Evolutionary conservation across 78 protist species (phyloP).

Genomic region (Dictyostelium firmibasis): DNA sequence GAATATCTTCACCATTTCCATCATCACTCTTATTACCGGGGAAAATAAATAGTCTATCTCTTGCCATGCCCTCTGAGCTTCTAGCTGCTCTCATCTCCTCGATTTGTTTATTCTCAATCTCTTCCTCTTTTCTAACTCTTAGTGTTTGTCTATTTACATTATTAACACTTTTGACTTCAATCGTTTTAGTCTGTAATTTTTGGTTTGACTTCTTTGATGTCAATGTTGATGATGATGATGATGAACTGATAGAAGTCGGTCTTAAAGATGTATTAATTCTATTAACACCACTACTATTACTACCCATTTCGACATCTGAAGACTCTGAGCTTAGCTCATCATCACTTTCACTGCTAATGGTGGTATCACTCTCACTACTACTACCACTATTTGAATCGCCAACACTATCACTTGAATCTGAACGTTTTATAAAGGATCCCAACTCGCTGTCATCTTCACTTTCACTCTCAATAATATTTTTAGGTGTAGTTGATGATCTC

Average conservation of each 20-base stretch:
- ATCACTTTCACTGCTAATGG: background rate
- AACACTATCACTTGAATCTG: background rate
- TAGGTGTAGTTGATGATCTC: background rate
- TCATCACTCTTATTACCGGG: background rate
- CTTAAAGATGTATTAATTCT: background rate
- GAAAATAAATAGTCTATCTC: conserved; percentile 3
- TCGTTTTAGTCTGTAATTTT: background rate
- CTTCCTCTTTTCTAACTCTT: conserved; percentile 24
- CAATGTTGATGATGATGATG: background rate
- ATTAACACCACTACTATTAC: background rate
- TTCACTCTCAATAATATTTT: background rate
- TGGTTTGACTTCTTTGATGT: background rate
- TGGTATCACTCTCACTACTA: background rate
- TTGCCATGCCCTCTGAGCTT: no score
- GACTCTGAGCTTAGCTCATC: background rate
- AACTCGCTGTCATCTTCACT: background rate
- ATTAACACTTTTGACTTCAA: background rate
- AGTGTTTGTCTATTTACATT: conserved; percentile 47
- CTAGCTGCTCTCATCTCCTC: conserved; percentile 19
- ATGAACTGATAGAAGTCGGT: background rate
- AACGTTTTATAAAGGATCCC: background rate
- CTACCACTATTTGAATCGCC: background rate
- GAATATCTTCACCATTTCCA: background rate
- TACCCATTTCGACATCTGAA: background rate
- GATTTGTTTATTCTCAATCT: conserved; percentile 8